phyloP scores from a whole-genome alignment of 495 filamentous ascomycete genomes.

The Neurospora hispaniola region DNA sequence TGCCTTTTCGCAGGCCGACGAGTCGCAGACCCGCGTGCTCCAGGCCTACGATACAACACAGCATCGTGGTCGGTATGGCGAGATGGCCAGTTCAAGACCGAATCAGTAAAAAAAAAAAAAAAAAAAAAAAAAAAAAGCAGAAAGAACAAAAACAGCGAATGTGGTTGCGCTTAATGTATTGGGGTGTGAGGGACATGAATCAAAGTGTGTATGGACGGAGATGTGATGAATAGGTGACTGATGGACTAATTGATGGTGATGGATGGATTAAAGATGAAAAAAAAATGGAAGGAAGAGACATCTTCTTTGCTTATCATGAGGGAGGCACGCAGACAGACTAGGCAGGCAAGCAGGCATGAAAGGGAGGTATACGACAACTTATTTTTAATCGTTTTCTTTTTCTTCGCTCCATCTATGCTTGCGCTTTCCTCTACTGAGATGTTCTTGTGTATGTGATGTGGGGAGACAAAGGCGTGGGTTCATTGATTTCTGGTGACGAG shows the following conservation, averaged over 20 bases:
- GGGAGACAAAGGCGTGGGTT: too few relatives aligned
- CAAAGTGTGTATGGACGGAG: neutral
- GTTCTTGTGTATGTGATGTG: too few relatives aligned
- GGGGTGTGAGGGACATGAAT: too few relatives aligned
- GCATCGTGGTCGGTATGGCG: constrained; percentile 83
- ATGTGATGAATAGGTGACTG: neutral
- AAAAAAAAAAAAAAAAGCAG: neutral
- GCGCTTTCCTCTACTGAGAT: too few relatives aligned
- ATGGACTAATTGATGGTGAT: neutral
- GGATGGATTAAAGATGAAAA: neutral
- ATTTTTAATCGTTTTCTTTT: neutral
- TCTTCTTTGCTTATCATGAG: neutral
- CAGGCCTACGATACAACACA: constrained; percentile 96
- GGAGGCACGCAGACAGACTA: neutral
- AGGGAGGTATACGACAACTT: neutral
- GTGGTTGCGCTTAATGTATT: too few relatives aligned
- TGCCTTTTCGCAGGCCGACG: constrained; percentile 95
- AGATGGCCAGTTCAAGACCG: constrained; percentile 72
- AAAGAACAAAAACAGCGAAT: too few relatives aligned
- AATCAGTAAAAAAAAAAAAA: constrained; percentile 9
- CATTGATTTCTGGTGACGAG: too few relatives aligned
- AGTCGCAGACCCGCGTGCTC: constrained; percentile 83
- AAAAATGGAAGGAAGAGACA: neutral
- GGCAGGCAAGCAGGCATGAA: neutral
- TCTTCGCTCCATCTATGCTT: neutral